Percentiles rank a stretch among this genome's conserved stretches.
Evolutionary conservation across 768 basidiomycete genomes (phyloP).

Genomic region (Trametopsis cervina): DNA sequence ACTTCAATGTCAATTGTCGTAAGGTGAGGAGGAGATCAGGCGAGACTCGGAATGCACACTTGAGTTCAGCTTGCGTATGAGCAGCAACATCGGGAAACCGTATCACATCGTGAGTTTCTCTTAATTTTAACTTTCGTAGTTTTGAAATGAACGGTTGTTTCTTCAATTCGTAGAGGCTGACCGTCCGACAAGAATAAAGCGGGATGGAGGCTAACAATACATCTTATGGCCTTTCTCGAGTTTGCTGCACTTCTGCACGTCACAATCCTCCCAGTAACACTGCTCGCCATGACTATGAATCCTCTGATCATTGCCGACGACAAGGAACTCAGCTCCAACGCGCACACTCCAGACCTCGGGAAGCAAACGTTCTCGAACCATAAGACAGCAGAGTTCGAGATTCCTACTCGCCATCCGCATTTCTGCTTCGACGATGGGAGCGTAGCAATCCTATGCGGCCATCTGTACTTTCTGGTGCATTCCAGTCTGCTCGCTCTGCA

Average conservation of each 20-base stretch:
- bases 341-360: conserved; percentile 10
- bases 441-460: conserved; percentile 50
- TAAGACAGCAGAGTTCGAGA: conserved; percentile 12
- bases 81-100: neutral
- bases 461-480: conserved; percentile 64
- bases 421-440: conserved; percentile 68
- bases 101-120: neutral
- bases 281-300: neutral
- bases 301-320: conserved; percentile 5
- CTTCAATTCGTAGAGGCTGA: neutral
- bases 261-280: neutral
- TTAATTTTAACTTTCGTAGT: neutral
- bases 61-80: neutral
- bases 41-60: neutral
- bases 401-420: conserved; percentile 21
- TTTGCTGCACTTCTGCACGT: neutral
- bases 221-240: neutral
- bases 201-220: neutral
- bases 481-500: conserved; percentile 58
- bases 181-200: neutral
- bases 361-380: neutral
- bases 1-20: neutral
- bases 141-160: neutral
- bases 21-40: neutral
- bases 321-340: conserved; percentile 25